A percentile compares a stretch with the other conserved stretches of the same genome.
These are phyloP conservation scores for Arthrobotrys pseudoclavata DNA, from an alignment of 2,329 filamentous ascomycete genomes.

Conservation along the genomic window DNA sequence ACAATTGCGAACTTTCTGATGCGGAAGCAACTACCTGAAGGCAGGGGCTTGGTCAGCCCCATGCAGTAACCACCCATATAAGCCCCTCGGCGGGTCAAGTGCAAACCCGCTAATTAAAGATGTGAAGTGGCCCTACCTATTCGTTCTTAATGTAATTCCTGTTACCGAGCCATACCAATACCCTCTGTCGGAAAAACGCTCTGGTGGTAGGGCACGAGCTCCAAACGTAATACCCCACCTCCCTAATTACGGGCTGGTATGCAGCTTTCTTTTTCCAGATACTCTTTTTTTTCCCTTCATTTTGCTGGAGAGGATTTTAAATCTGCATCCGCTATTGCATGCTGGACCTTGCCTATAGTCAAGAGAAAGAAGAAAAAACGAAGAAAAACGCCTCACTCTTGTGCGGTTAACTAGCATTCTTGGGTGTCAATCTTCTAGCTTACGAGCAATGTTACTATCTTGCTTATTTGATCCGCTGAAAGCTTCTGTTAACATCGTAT, in stretches of 20 bases:
- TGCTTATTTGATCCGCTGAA: conserved; percentile 7
- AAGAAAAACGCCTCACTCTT: conserved; percentile 7
- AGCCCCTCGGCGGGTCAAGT: conserved; percentile 6
- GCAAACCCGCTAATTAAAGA: conserved; percentile 4
- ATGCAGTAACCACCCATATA: conserved; percentile 21
- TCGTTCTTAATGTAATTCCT: background rate
- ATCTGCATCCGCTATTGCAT: conserved; percentile 13
- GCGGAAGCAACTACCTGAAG: conserved; percentile 13
- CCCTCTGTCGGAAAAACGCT: background rate
- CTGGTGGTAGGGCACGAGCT: conserved; percentile 1
- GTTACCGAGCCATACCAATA: background rate
- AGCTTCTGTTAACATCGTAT: background rate
- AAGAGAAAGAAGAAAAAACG: conserved; percentile 5
- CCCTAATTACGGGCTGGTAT: background rate
- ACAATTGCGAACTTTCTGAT: conserved; percentile 18
- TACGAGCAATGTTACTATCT: background rate
- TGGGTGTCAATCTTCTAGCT: background rate
- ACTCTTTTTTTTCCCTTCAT: background rate
- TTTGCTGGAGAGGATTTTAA: conserved; percentile 6
- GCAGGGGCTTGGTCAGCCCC: conserved; percentile 24
- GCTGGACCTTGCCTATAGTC: background rate
- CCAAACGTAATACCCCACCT: conserved; percentile 7
- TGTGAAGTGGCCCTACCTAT: background rate
- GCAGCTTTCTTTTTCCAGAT: background rate
- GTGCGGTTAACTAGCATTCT: conserved; percentile 16